Evolutionary conservation across 2,329 filamentous ascomycete species (phyloP).

Genomic region (Clonostachys byssicola): DNA sequence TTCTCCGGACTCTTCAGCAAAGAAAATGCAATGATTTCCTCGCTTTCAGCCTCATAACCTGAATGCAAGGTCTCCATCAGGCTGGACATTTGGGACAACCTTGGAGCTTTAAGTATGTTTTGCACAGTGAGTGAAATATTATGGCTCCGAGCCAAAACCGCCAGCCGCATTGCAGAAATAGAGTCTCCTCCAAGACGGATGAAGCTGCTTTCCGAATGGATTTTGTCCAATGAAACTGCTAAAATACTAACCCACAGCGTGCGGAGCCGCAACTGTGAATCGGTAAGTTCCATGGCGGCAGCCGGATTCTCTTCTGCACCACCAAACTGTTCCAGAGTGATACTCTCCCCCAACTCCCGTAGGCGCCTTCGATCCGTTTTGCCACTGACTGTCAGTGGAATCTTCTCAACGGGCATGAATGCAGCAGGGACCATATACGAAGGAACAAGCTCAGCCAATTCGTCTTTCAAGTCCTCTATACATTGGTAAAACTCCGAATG

Average conservation of each 20-base stretch:
- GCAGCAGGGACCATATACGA: conserved; percentile 76
- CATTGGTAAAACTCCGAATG: too few relatives aligned
- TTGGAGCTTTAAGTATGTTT: too few relatives aligned
- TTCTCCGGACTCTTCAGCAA: too few relatives aligned
- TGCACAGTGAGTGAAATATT: too few relatives aligned
- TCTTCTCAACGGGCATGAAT: conserved; percentile 61
- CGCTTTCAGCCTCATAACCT: too few relatives aligned
- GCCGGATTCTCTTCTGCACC: neutral
- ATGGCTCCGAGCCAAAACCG: too few relatives aligned
- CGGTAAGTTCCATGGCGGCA: neutral
- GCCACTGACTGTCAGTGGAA: conserved; percentile 71
- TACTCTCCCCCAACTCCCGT: conserved; percentile 32
- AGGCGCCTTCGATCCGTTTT: conserved; percentile 66
- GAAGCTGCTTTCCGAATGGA: conserved; percentile 13
- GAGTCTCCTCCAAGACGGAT: conserved; percentile 36
- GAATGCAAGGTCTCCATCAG: too few relatives aligned
- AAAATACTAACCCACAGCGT: neutral
- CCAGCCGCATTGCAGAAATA: conserved; percentile 28
- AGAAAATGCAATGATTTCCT: too few relatives aligned
- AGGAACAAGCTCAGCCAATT: conserved; percentile 42
- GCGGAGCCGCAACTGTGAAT: neutral
- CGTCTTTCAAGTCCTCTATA: neutral
- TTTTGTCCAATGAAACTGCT: neutral
- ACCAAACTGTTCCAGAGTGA: conserved; percentile 20
- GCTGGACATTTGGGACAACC: too few relatives aligned